Base-by-base conservation (phyloP, 257 asterid species). In the Dorcoceras hygrometricum region DNA sequence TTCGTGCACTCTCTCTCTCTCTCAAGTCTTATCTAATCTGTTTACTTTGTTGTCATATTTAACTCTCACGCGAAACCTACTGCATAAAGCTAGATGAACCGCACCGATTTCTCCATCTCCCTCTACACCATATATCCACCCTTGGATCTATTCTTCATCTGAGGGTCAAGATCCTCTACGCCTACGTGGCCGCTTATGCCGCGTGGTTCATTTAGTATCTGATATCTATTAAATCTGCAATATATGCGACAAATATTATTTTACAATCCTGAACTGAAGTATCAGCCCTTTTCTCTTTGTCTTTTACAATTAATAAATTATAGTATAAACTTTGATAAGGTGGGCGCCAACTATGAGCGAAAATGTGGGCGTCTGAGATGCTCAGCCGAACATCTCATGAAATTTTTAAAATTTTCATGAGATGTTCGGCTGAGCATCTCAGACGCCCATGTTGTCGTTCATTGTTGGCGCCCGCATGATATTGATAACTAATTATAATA, bases 131-230 rank as follows among this genome's bases (percentile, higher is more conserved):
- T 26, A 23, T 63, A 34, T 16, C 1, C 20, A 3, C 84, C 89
- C 78, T 81, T n/a, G 1, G 84, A 81, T 85, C 67, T 2, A 39
- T 56, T 56, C 60, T 16, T 62, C 61, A 81, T 83, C 87, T 3
- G 46, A 86, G 34, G 80, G 79, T 12, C 67, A 11, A 2, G 72
- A 80, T 67, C 10, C 59, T 29, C 72, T 70, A 53, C 79, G 89
- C 87, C 78, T 69, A 79, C 89, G 63, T 85, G 91, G 87, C 91
- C 73, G 78, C 77, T 59, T 61, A 31, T 70, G 86, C 82, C 87
- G 77, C 80, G 80, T 80, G 72, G 76, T 75, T 75, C 69, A 71
- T 75, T 70, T 70, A 70, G 39, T 67, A 32, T 69, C 62, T n/a
- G 50, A 54, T 73, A 57, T 61, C 5, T 36, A 23, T 62, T 65